Percentiles rank a stretch among this genome's conserved stretches.
phyloP scores from a whole-genome alignment of 192 early-diverging fungal species.

The Coemansia sp. region DNA sequence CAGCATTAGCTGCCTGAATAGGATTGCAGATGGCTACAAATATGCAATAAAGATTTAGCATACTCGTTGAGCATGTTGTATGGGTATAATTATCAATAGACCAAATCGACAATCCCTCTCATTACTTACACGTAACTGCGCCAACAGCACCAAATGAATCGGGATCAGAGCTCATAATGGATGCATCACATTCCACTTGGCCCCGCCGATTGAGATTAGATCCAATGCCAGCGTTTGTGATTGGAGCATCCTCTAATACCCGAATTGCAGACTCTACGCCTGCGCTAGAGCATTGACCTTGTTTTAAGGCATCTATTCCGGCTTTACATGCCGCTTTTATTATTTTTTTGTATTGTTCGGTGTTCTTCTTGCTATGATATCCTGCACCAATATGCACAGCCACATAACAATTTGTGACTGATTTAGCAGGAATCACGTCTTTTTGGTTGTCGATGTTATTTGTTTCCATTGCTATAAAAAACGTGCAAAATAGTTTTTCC shows the following conservation, averaged over 20 bases:
- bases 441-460: no score
- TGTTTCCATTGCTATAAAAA: no score
- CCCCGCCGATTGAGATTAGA: slow-evolving; percentile 77
- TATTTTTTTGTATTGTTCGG: slow-evolving; percentile 16
- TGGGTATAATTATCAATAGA: neutral
- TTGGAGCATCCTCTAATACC: slow-evolving; percentile 49
- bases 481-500: no score
- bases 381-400: slow-evolving; percentile 48
- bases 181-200: slow-evolving; percentile 83
- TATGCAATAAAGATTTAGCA: neutral
- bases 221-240: slow-evolving; percentile 67
- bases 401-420: slow-evolving; percentile 16
- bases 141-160: slow-evolving; percentile 80
- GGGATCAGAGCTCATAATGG: slow-evolving; percentile 65
- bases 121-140: slow-evolving; percentile 57
- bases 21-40: slow-evolving; percentile 63
- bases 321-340: slow-evolving; percentile 33
- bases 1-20: slow-evolving; percentile 56
- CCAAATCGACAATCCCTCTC: neutral
- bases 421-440: no score
- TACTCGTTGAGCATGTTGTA: neutral
- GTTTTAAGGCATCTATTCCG: slow-evolving; percentile 18
- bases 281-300: slow-evolving; percentile 13
- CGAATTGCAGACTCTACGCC: slow-evolving; percentile 29
- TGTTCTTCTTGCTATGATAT: slow-evolving; percentile 22